Evolutionary conservation across 352 stramenopile genomes (phyloP).

Genomic region (Blastocystis sp.): DNA sequence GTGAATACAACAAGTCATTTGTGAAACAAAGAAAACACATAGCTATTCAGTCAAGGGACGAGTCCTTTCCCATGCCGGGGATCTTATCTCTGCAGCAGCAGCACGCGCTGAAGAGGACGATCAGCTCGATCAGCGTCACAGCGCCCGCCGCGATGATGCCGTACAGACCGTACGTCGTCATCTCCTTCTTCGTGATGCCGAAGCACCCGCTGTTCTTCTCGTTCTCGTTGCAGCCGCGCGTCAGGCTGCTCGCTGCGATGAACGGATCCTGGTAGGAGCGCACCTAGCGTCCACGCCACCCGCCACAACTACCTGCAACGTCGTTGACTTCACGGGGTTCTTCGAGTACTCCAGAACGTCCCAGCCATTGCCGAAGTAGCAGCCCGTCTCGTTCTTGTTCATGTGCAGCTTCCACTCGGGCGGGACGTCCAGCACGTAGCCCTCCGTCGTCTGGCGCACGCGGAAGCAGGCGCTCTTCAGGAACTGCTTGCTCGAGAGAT

Average conservation of each 20-base stretch:
- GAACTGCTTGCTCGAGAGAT: not conserved
- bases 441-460: not conserved
- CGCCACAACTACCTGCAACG: not conserved
- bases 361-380: not conserved
- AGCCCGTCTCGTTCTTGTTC: not conserved
- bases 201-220: conserved; percentile 1
- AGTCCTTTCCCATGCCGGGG: not conserved
- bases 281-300: not conserved
- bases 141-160: conserved; percentile 9
- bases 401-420: not conserved
- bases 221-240: conserved; percentile 22
- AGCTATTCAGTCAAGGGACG: not conserved
- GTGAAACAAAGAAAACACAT: too few relatives aligned
- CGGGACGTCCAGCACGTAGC: not conserved
- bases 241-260: conserved; percentile 12
- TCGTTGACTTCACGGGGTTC: not conserved
- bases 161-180: conserved; percentile 21
- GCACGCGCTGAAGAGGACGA: conserved; percentile 8
- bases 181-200: conserved; percentile 34
- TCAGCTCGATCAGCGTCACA: conserved; percentile 30
- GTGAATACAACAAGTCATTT: too few relatives aligned
- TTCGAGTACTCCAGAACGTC: not conserved
- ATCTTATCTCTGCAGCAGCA: not conserved
- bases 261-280: conserved; percentile 33
- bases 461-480: not conserved